phyloP scores from a whole-genome alignment of 441 rosid species.

The Populus tomentosa region DNA sequence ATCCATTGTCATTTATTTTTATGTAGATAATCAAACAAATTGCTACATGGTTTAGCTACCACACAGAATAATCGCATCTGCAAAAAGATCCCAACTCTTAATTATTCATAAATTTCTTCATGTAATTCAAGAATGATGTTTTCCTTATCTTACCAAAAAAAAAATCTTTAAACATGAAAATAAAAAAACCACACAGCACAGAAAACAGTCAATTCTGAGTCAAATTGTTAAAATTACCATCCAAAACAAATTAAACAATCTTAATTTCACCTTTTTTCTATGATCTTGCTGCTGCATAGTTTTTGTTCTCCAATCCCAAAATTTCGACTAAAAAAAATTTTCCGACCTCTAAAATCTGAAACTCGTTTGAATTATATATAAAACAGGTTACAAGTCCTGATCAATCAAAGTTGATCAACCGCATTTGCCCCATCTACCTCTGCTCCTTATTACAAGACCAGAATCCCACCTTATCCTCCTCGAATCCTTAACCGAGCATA shows the following conservation, averaged over 20 bases:
- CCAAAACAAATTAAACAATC: background rate
- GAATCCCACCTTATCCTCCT: slow-evolving; percentile 50
- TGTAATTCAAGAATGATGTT: background rate
- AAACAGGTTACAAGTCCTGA: background rate
- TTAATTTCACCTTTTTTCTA: slow-evolving; percentile 59
- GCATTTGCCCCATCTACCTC: slow-evolving; percentile 83
- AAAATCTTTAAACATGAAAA: background rate
- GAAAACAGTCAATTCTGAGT: background rate
- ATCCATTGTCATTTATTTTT: background rate
- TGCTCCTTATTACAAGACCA: slow-evolving; percentile 51
- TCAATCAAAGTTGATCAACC: slow-evolving; percentile 39
- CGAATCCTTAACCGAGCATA: slow-evolving; percentile 28
- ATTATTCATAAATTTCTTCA: background rate
- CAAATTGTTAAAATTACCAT: background rate
- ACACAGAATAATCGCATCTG: background rate
- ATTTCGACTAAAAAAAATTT: background rate
- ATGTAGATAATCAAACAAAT: background rate
- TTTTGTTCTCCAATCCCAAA: background rate
- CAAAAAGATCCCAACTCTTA: background rate
- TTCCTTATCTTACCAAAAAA: background rate
- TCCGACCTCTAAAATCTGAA: background rate
- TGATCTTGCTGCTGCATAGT: slow-evolving; percentile 70
- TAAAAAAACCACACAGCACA: background rate
- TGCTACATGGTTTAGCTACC: background rate
- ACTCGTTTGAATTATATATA: background rate